Percentiles rank a stretch among this genome's conserved stretches.
Evolutionary conservation across 148 eudicot genomes (phyloP).

Genomic region (Simmondsia chinensis): DNA sequence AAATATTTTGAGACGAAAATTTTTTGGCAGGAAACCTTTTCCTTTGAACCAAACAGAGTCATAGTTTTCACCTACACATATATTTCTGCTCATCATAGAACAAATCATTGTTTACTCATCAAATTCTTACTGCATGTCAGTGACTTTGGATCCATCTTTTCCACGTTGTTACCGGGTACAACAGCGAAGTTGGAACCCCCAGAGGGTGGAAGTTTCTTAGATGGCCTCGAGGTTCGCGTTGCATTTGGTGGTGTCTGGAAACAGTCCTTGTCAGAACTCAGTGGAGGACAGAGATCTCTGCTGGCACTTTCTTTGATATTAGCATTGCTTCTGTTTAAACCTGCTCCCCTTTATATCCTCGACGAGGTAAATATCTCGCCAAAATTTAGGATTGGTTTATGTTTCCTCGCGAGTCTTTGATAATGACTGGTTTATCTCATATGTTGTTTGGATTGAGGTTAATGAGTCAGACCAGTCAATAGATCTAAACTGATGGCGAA

Average conservation of each 20-base stretch:
- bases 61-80: no score
- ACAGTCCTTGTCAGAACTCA: conserved; percentile 91
- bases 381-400: background rate
- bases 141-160: conserved; percentile 94
- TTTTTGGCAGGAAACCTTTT: no score
- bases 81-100: no score
- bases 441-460: no score
- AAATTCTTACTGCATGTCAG: conserved; percentile 29
- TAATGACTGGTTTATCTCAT: no score
- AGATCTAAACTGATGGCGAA: no score
- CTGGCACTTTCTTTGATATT: conserved; percentile 90
- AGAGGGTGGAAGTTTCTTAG: conserved; percentile 87
- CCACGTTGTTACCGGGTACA: conserved; percentile 93
- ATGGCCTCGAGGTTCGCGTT: conserved; percentile 97
- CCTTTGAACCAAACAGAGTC: no score
- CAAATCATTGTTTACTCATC: no score
- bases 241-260: conserved; percentile 99
- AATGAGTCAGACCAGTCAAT: no score
- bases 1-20: no score
- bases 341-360: conserved; percentile 93
- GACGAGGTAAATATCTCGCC: conserved; percentile 62
- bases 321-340: conserved; percentile 92
- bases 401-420: background rate
- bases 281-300: conserved; percentile 96
- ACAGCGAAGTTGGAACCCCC: conserved; percentile 96